Percentiles rank a stretch among this genome's conserved stretches.
phyloP scores from a whole-genome alignment of 306 rosid species.

The Cucumis melo region DNA sequence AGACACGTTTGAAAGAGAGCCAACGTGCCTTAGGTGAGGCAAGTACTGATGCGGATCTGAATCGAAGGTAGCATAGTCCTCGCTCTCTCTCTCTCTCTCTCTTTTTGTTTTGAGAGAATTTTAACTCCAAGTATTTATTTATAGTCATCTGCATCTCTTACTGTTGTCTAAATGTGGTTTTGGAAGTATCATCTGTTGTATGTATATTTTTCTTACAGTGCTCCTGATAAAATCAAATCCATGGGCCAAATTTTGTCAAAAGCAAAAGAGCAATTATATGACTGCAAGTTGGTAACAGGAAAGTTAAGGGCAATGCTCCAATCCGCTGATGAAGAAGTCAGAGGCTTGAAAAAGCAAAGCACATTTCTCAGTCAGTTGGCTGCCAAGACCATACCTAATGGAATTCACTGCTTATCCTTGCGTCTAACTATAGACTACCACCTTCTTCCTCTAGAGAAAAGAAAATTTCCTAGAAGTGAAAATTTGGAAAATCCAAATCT shows the following conservation, averaged over 20 bases:
- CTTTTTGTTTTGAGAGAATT: background rate
- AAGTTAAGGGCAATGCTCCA: constrained; percentile 95
- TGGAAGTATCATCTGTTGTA: background rate
- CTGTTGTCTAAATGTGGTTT: background rate
- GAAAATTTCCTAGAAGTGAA: constrained; percentile 77
- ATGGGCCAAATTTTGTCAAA: constrained; percentile 85
- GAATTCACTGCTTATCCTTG: constrained; percentile 92
- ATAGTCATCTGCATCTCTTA: background rate
- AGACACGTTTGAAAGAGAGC: constrained; percentile 51
- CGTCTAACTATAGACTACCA: constrained; percentile 87
- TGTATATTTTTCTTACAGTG: constrained; percentile 38
- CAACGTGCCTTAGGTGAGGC: constrained; percentile 75
- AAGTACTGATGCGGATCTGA: constrained; percentile 56
- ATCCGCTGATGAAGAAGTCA: constrained; percentile 83
- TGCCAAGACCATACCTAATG: constrained; percentile 95
- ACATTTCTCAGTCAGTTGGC: constrained; percentile 94
- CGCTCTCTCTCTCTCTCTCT: too few relatives aligned
- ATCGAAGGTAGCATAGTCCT: constrained; percentile 37
- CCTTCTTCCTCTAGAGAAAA: constrained; percentile 73
- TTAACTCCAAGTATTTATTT: background rate
- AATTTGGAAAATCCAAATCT: constrained; percentile 75
- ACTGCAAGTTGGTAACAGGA: constrained; percentile 81
- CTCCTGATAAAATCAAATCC: constrained; percentile 54
- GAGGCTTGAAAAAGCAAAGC: constrained; percentile 88
- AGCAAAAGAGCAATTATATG: constrained; percentile 72